Evolutionary conservation across 805 yeast species (phyloP), one percentile per base, ranked within the genome.

Genomic region (Pichia cabralensis): DNA sequence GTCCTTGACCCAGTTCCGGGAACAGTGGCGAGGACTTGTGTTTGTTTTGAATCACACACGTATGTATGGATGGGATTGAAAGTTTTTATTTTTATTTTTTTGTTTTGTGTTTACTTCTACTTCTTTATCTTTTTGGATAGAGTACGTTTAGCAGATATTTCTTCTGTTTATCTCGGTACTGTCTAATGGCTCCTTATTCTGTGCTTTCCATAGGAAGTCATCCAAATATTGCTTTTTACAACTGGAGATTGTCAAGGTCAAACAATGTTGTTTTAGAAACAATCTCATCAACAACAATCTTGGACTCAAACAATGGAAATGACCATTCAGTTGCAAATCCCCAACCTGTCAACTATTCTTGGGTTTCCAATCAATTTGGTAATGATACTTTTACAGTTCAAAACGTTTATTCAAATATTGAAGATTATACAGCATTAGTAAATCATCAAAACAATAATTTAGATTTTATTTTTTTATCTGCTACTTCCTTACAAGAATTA

Each of bases 201-300:
- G 23, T 38, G 11, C 32, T 38, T 2, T 38, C 41, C 8, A 34
- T 38, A 42, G 83, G 83, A 21, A 51, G 63, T 8, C 72, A 69
- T 51, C 76, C 82, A 22, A 71, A 74, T 50, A 50, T 75, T 32
- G 62, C 71, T 22, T 75, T 71, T 53, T 76, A 76, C 52, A 67
- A 69, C 13, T 74, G 78, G 78, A 61, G 76, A 33, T 49, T 75
- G 24, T 67, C 62, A 33, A 59, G 62, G 32, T 65, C 79, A 1
- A 58, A 58, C 45, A 49, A 49, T 23, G 63, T 65, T 34, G 55
- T 59, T 28, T 35, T 64, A n/a, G 49, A 75, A 11, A 42, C 66
- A 14, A 64, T 74, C 22, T 59, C 61, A 41, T 49, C 60, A 5
- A 47, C 47, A 21, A 13, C 37, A 3, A 22, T 37, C 9, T 9